Conservation (phyloP, 2,329 filamentous ascomycete genomes). For the Nakataea oryzae region DNA sequence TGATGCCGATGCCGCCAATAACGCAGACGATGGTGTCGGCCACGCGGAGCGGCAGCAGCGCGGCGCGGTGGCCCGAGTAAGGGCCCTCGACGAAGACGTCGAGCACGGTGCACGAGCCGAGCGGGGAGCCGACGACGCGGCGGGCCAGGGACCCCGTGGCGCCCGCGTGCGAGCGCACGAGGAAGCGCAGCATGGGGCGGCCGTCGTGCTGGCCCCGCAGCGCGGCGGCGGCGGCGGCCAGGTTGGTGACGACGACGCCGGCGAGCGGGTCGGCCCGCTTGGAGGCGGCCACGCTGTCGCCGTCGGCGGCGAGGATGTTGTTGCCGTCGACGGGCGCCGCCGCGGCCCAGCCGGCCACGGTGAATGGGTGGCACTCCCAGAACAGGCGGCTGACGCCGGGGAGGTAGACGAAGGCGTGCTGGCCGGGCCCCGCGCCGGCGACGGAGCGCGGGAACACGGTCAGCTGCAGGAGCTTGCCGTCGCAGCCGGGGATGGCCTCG, state of each 20-base stretch:
- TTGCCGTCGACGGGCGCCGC: too few species aligned
- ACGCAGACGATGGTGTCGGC: background rate
- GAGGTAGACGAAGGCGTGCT: slow-evolving; percentile 33
- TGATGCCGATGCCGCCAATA: background rate
- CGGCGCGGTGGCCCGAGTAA: background rate
- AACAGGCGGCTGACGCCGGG: slow-evolving; percentile 23
- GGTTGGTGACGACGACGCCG: too few species aligned
- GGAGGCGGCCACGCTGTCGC: too few species aligned
- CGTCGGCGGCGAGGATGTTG: too few species aligned
- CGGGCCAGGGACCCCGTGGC: background rate
- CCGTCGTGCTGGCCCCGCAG: background rate
- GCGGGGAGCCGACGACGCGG: background rate
- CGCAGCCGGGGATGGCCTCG: slow-evolving; percentile 23
- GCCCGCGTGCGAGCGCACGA: background rate
- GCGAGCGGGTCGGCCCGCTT: too few species aligned
- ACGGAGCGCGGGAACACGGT: slow-evolving; percentile 22
- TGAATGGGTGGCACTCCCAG: slow-evolving; percentile 42
- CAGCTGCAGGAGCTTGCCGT: slow-evolving; percentile 31
- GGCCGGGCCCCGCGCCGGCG: slow-evolving; percentile 23
- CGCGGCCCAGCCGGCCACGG: slow-evolving; percentile 20
- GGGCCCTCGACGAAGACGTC: background rate
- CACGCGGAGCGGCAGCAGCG: background rate
- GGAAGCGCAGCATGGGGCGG: background rate
- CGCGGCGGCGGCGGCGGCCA: too few species aligned
- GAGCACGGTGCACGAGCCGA: background rate